Evolutionary conservation across 2,329 filamentous ascomycete genomes (phyloP), one percentile per base, ranked within the genome.

Genomic region (Phaeosphaeria sp.): DNA sequence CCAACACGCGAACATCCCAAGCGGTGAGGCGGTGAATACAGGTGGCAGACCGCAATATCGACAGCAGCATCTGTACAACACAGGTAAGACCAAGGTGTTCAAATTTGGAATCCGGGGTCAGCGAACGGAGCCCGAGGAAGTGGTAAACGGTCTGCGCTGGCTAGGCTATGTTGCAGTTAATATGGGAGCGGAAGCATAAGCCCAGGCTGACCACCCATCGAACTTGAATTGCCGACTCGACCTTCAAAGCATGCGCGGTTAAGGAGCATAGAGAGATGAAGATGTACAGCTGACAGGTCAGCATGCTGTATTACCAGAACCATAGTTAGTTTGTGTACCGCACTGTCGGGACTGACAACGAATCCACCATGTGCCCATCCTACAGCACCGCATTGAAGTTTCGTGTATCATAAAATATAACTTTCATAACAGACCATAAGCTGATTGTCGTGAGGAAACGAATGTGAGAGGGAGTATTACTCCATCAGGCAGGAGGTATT

Each of bases 281-380:
- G 52, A 59, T 50, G 48, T 55, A 58, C 58, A 71, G 66, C 69
- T 74, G 70, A 74, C 67, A 61, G 52, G 62, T 74, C 54, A 72
- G 67, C 67, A 65, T 41, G 67, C 62, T 57, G 67, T 73, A 66
- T 59, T 61, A 72, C 71, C 58, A 59, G 54, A 63, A 51, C 54
- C 60, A 66, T 56, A 60, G 52, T 48, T 52, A 62, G 63, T 60
- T 54, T 48, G 56, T 51, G 44, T 62, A 64, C 59, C 51, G 51
- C 11, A 33, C 21, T 22, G 51, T 58, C 44, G 64, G 61, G 46
- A 55, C 49, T 15, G 22, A 46, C 18, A 52, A 55, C 44, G 54
- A 43, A n/a, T 46, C 51, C 46, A 36, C 51, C 52, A 13, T 30
- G 13, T 10, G 25, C 27, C 33, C 46, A 33, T 44, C 53, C 21